Evolutionary conservation across 306 rosid genomes (phyloP).

Genomic region (Carpinus fangiana): DNA sequence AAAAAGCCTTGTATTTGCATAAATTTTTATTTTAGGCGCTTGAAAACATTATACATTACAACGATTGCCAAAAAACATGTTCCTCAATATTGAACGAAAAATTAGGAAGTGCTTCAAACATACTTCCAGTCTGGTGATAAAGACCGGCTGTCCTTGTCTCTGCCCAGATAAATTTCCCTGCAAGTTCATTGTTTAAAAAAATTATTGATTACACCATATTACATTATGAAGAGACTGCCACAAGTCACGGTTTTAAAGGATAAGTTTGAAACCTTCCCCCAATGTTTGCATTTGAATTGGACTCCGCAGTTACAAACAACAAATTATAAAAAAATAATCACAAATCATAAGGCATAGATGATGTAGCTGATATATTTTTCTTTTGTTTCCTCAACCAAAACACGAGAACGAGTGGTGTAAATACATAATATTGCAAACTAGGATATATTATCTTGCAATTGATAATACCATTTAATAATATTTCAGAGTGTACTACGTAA

Average conservation of each 20-base stretch:
- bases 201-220: conserved; percentile 24
- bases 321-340: background rate
- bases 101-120: conserved; percentile 31
- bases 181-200: conserved; percentile 34
- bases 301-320: background rate
- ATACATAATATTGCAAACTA: too few species aligned
- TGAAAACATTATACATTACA: background rate
- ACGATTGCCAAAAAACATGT: conserved; percentile 14
- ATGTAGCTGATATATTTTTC: too few species aligned
- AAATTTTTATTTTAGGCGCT: background rate
- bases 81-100: background rate
- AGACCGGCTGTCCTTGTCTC: conserved; percentile 95
- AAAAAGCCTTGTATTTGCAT: conserved; percentile 1
- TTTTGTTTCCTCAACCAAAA: too few species aligned
- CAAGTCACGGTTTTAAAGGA: background rate
- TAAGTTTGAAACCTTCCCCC: background rate
- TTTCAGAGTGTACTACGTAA: background rate
- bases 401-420: too few species aligned
- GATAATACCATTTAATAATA: background rate
- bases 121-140: conserved; percentile 93
- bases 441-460: too few species aligned
- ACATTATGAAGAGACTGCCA: conserved; percentile 18
- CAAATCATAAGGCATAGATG: too few species aligned
- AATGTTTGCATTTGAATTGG: background rate
- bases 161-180: conserved; percentile 97